phyloP scores from a whole-genome alignment of 2,329 filamentous ascomycete genomes.

The Huntiella bhutanensis region DNA sequence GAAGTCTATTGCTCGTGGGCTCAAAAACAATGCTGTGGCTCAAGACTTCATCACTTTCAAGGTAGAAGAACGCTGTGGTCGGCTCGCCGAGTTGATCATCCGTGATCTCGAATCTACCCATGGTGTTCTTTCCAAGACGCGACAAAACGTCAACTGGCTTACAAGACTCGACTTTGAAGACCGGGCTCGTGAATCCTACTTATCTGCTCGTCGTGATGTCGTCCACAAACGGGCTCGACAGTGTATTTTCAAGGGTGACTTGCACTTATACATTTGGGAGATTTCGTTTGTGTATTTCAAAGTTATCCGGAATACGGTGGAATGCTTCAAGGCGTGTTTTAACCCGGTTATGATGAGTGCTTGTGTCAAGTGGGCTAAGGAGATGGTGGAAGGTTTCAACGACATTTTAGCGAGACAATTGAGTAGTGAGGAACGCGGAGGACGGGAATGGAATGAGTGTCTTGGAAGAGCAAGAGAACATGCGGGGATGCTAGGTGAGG shows the following conservation, averaged over 20 bases:
- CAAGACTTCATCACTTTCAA: slow-evolving; percentile 88
- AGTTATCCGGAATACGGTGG: slow-evolving; percentile 80
- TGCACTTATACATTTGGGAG: slow-evolving; percentile 86
- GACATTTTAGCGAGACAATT: slow-evolving; percentile 63
- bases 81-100: slow-evolving; percentile 57
- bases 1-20: slow-evolving; percentile 54
- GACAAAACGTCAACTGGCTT: slow-evolving; percentile 67
- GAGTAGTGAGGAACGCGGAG: slow-evolving; percentile 63
- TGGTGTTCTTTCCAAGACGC: slow-evolving; percentile 57
- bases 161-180: slow-evolving; percentile 79
- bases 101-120: slow-evolving; percentile 63
- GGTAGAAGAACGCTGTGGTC: slow-evolving; percentile 65
- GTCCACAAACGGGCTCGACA: slow-evolving; percentile 73
- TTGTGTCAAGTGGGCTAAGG: slow-evolving; percentile 96
- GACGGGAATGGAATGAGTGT: slow-evolving; percentile 62
- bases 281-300: slow-evolving; percentile 92
- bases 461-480: slow-evolving; percentile 67
- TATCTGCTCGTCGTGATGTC: slow-evolving; percentile 56
- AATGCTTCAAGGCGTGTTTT: slow-evolving; percentile 75
- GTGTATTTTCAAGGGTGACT: slow-evolving; percentile 85
- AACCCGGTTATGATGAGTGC: slow-evolving; percentile 75
- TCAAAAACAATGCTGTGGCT: slow-evolving; percentile 72
- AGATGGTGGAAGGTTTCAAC: slow-evolving; percentile 83
- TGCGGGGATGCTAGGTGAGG: slow-evolving; percentile 59
- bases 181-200: slow-evolving; percentile 67